Percentiles rank a stretch among this genome's conserved stretches.
Conservation (phyloP, 164 flowering plant species). For the Stephania japonica region DNA sequence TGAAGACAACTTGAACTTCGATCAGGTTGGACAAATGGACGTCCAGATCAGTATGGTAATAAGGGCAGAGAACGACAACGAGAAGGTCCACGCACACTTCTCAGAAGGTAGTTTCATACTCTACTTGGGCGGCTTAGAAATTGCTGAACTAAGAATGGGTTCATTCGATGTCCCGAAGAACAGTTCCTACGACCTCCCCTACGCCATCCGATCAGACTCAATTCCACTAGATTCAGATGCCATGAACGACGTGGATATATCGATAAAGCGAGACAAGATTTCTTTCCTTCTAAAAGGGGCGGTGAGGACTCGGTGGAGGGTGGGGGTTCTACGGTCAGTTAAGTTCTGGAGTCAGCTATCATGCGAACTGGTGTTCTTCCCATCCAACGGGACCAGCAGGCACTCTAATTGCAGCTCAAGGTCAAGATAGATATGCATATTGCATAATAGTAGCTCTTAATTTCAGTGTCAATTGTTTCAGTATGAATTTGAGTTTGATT, state of each 20-base stretch:
- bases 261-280: slow-evolving; percentile 34
- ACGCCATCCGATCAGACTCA: slow-evolving; percentile 28
- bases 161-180: slow-evolving; percentile 55
- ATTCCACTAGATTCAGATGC: slow-evolving; percentile 39
- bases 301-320: slow-evolving; percentile 53
- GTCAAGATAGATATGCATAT: slow-evolving; percentile 28
- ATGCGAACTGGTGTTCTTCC: slow-evolving; percentile 50
- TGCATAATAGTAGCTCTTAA: too few species aligned
- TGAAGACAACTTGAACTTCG: slow-evolving; percentile 38
- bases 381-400: slow-evolving; percentile 29
- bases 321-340: slow-evolving; percentile 51
- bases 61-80: slow-evolving; percentile 57
- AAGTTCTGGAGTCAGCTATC: slow-evolving; percentile 46
- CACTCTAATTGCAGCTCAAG: slow-evolving; percentile 41
- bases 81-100: slow-evolving; percentile 56
- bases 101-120: slow-evolving; percentile 32
- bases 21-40: slow-evolving; percentile 34
- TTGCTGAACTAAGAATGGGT: slow-evolving; percentile 37
- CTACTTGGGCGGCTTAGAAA: slow-evolving; percentile 28
- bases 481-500: too few species aligned
- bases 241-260: slow-evolving; percentile 26
- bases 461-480: too few species aligned
- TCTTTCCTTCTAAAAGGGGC: slow-evolving; percentile 43
- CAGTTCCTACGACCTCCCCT: slow-evolving; percentile 28
- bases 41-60: slow-evolving; percentile 35